Evolutionary conservation across 305 asterid genomes (phyloP), one percentile per base, ranked within the genome.

Genomic region (Fraxinus floribunda): DNA sequence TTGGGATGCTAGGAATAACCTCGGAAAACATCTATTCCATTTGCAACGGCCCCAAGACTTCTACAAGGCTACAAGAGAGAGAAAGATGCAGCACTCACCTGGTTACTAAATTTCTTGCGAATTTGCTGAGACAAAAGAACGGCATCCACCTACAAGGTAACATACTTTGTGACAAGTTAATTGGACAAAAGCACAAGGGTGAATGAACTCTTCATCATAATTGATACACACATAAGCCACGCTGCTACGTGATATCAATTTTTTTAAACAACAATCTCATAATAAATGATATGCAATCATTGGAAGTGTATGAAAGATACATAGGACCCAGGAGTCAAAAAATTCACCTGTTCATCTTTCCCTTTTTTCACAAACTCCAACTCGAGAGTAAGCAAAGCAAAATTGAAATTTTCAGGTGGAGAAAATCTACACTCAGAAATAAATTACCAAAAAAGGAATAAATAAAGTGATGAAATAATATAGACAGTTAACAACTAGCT

Each of bases 301-400:
- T 15, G 32, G 35, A 76, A 41, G n/a, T 70, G 46, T 72, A 83
- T 44, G 44, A 34, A 2, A 24, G 32, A 32, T 52, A 35, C 15
- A 26, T 2, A 72, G 79, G 49, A 82, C 74, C 49, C 7, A 80
- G 20, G 24, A 72, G 0, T 70, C 30, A 15, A 30, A 80, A 81
- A 80, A 39, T 57, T 83, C 82, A 96, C 99, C 87, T 89, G 95
- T 83, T 94, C 99, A 0, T 97, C 99, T 90, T 85, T 97, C 46
- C 97, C 85, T 84, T 90, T 97, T 92, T 93, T 94, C 79, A 97
- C 95, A 87, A 94, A 97, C 92, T 97, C 99, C 93, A 97, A 90
- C 83, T 97, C 99, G 18, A 97, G 89, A 29, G 93, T 91, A 62
- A 97, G 92, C 91, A 97, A 83, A 30, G 98, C 95, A 66, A 93